Evolutionary conservation across 169 alveolate genomes (phyloP).

Genomic region (Nephromyces sp.): DNA sequence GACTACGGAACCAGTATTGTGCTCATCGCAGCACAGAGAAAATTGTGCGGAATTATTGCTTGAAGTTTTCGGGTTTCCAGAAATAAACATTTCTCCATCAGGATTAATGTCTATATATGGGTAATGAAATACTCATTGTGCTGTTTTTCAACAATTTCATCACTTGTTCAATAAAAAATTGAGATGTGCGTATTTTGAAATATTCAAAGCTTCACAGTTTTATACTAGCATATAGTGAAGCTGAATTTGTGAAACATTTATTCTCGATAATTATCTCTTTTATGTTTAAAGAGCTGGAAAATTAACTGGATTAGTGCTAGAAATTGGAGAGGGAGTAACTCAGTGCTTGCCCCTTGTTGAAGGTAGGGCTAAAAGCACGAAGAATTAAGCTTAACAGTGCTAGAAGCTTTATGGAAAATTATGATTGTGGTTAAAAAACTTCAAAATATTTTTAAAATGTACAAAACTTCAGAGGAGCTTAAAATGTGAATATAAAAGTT

Average conservation of each 20-base stretch:
- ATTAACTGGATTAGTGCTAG: slow-evolving; percentile 60
- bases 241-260: no score
- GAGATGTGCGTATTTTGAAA: no score
- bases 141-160: no score
- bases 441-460: no score
- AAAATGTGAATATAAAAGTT: no score
- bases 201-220: no score
- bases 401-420: slow-evolving; percentile 9
- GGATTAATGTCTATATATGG: slow-evolving; percentile 54
- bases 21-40: slow-evolving; percentile 39
- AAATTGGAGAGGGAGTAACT: slow-evolving; percentile 62
- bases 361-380: slow-evolving; percentile 49
- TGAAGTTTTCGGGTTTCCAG: slow-evolving; percentile 49
- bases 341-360: slow-evolving; percentile 63
- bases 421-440: neutral
- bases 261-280: no score
- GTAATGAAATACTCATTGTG: no score
- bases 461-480: no score
- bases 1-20: slow-evolving; percentile 47
- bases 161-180: no score
- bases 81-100: slow-evolving; percentile 47
- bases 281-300: slow-evolving; percentile 54
- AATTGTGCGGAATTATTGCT: slow-evolving; percentile 49
- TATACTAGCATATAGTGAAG: no score
- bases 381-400: no score